Evolutionary conservation across 805 yeast genomes (phyloP).

Genomic region (Cyberlindnera bimundalis): DNA sequence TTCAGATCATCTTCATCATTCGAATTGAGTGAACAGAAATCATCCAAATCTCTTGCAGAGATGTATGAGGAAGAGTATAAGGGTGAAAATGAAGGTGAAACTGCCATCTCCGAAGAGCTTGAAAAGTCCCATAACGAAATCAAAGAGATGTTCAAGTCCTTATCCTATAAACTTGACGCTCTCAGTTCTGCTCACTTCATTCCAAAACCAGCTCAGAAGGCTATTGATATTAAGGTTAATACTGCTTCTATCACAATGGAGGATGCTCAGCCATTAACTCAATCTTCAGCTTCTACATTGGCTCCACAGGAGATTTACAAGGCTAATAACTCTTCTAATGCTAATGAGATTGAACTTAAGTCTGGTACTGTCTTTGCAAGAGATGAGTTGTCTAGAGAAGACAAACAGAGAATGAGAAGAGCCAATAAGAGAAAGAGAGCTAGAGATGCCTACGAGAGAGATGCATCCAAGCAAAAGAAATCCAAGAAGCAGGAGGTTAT

Average conservation of each 20-base stretch:
- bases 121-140: conserved; percentile 78
- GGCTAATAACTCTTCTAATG: conserved; percentile 41
- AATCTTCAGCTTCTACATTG: conserved; percentile 66
- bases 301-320: conserved; percentile 95
- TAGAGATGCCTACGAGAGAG: conserved; percentile 40
- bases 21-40: conserved; percentile 80
- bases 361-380: conserved; percentile 80
- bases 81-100: conserved; percentile 46
- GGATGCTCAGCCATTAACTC: conserved; percentile 90
- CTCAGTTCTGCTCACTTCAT: conserved; percentile 91
- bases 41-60: conserved; percentile 86
- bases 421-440: conserved; percentile 80
- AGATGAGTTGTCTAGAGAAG: conserved; percentile 79
- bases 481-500: conserved; percentile 60
- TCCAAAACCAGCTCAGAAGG: conserved; percentile 83
- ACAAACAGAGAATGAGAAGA: conserved; percentile 81
- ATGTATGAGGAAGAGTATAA: conserved; percentile 83
- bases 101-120: conserved; percentile 53
- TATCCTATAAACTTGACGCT: conserved; percentile 77
- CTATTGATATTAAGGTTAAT: conserved; percentile 78
- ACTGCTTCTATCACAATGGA: conserved; percentile 86
- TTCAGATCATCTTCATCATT: conserved; percentile 51
- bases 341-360: conserved; percentile 63
- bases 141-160: conserved; percentile 52
- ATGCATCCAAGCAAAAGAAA: conserved; percentile 40